phyloP scores from a whole-genome alignment of 331 rosid genomes.

The Ulmus americana region DNA sequence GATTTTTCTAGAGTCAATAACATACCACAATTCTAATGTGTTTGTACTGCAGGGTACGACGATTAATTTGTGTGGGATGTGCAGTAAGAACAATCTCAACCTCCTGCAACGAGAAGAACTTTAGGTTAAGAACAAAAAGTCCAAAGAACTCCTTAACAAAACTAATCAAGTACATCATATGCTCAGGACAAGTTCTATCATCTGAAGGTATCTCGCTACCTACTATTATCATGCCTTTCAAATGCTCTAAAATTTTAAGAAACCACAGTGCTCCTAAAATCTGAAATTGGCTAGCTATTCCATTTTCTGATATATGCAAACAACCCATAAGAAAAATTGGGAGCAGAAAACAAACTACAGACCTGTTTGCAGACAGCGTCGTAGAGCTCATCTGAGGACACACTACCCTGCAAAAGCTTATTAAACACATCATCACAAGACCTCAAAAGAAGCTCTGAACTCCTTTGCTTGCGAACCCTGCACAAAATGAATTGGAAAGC shows the following conservation, averaged over 20 bases:
- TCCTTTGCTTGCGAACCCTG: slow-evolving; percentile 77
- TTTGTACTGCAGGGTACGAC: slow-evolving; percentile 84
- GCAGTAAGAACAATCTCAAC: slow-evolving; percentile 97
- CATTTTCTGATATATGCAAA: neutral
- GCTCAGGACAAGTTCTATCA: neutral
- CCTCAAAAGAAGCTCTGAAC: slow-evolving; percentile 46
- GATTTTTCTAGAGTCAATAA: slow-evolving; percentile 17
- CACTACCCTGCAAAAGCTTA: slow-evolving; percentile 75
- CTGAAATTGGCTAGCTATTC: neutral
- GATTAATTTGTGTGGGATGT: slow-evolving; percentile 95
- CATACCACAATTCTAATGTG: slow-evolving; percentile 80
- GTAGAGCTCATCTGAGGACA: slow-evolving; percentile 69
- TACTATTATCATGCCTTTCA: too few species aligned
- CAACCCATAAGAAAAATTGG: neutral
- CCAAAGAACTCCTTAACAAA: slow-evolving; percentile 10
- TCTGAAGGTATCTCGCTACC: too few species aligned
- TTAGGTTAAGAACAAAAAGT: slow-evolving; percentile 4
- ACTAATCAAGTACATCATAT: neutral
- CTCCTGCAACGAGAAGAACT: slow-evolving; percentile 41
- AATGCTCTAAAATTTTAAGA: neutral
- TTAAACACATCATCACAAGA: slow-evolving; percentile 81
- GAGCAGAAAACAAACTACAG: slow-evolving; percentile 12
- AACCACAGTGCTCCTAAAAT: neutral
- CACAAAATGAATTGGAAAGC: slow-evolving; percentile 18
- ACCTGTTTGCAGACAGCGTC: slow-evolving; percentile 89